A percentile compares a stretch with the other conserved stretches of the same genome.
Conservation (phyloP, 108 stramenopile genomes). For the Cyclotella cryptica region DNA sequence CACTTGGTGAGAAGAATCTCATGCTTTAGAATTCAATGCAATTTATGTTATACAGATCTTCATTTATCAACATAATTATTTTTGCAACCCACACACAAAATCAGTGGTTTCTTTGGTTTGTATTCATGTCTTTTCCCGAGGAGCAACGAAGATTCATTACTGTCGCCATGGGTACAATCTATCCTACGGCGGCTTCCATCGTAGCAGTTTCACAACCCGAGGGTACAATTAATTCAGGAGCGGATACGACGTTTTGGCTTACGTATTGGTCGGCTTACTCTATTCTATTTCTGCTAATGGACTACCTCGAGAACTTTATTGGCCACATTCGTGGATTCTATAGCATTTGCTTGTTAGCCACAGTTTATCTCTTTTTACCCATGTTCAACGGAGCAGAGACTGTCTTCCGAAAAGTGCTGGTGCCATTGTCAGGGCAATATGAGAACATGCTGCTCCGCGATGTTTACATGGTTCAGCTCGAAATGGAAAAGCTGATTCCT, state of each 20-base stretch:
- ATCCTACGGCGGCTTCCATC: slow-evolving; percentile 53
- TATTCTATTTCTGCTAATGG: slow-evolving; percentile 55
- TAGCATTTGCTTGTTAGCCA: slow-evolving; percentile 44
- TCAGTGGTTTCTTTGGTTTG: slow-evolving; percentile 51
- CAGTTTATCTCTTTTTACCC: slow-evolving; percentile 55
- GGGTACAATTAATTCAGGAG: slow-evolving; percentile 31
- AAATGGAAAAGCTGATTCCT: slow-evolving; percentile 27
- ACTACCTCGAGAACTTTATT: slow-evolving; percentile 57
- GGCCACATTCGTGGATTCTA: slow-evolving; percentile 63
- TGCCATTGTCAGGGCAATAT: slow-evolving; percentile 55
- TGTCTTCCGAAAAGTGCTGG: slow-evolving; percentile 58
- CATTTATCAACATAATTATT: neutral
- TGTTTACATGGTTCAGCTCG: slow-evolving; percentile 6
- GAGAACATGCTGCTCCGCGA: slow-evolving; percentile 61
- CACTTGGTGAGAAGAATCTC: slow-evolving; percentile 20
- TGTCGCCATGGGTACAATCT: slow-evolving; percentile 55
- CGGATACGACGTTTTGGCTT: slow-evolving; percentile 49
- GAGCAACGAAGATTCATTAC: slow-evolving; percentile 43
- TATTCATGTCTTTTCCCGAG: slow-evolving; percentile 59
- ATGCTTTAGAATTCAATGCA: slow-evolving; percentile 35
- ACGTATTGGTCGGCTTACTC: slow-evolving; percentile 63
- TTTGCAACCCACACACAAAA: neutral
- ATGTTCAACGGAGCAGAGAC: slow-evolving; percentile 55
- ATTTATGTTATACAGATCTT: neutral
- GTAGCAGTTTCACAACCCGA: slow-evolving; percentile 44